Evolutionary conservation across 1,284 basidiomycete genomes (phyloP), one percentile per base, ranked within the genome.

Genomic region (Apiotrichum sp.): DNA sequence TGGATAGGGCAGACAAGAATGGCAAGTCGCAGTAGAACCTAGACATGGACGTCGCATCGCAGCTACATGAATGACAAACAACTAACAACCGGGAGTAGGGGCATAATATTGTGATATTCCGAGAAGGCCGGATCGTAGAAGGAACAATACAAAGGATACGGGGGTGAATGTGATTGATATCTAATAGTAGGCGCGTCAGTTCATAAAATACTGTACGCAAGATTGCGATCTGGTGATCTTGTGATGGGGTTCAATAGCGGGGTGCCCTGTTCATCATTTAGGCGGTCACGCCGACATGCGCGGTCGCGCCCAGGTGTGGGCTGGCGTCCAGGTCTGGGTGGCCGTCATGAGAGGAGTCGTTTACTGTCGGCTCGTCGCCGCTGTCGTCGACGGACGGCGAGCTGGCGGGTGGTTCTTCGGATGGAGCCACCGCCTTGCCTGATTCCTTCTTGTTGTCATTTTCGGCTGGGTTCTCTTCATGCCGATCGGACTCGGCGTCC

Each of bases 51-150:
- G 34, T 40, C 22, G 22, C 29, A 35, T 39, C 34, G 38, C 22
- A 43, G 44, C 51, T 52, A 52, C 51, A 52, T 40, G 11, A 22
- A 14, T 34, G 16, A 47, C 33, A 42, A 34, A 32, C 22, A 50
- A 52, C 43, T 22, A 52, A 34, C 42, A 46, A 14, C 38, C 43
- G 8, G 22, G 22, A 22, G 22, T 22, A 22, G 22, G 22, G 29
- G 22, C 16, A 13, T 31, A 44, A 31, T 44, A 22, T 22, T 22
- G 22, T 22, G 22, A 22, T 22, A 22, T 22, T 22, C 22, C 22
- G 22, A 22, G 22, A 22, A 22, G 22, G 22, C 22, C 22, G 43
- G 5, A 31, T 9, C 16, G 6, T 8, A 41, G n/a, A 46, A 32
- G 36, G 36, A 8, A 41, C 9, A 41, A 41, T 41, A 41, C 40